Evolutionary conservation across 2,329 filamentous ascomycete species (phyloP).

Genomic region (Aureobasidium sp.): DNA sequence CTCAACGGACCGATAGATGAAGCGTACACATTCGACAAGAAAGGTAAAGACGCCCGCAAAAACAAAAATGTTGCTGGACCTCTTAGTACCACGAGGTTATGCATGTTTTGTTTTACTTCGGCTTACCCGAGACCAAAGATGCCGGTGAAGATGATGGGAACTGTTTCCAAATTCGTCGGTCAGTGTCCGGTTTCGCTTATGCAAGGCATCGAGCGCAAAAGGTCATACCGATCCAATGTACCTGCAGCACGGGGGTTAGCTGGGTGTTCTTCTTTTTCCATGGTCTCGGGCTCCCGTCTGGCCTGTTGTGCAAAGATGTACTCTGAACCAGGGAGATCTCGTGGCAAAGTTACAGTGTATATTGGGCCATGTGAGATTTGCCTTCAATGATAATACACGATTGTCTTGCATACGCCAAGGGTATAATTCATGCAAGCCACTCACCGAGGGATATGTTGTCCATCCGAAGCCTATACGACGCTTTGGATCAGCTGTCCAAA

Average conservation of each 20-base stretch:
- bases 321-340: not conserved
- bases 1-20: not conserved
- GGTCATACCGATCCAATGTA: slow-evolving; percentile 44
- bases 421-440: slow-evolving; percentile 32
- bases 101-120: not conserved
- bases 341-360: not conserved
- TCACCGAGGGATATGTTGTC: slow-evolving; percentile 68
- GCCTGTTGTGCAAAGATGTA: slow-evolving; percentile 4
- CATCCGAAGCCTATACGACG: slow-evolving; percentile 59
- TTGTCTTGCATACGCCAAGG: slow-evolving; percentile 7
- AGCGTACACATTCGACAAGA: slow-evolving; percentile 54
- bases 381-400: not conserved
- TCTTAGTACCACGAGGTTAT: not conserved
- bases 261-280: slow-evolving; percentile 9
- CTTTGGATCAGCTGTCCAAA: slow-evolving; percentile 7
- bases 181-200: slow-evolving; percentile 16
- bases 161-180: slow-evolving; percentile 27
- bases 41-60: slow-evolving; percentile 87
- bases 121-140: slow-evolving; percentile 40
- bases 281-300: slow-evolving; percentile 13
- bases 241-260: slow-evolving; percentile 28
- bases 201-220: slow-evolving; percentile 4
- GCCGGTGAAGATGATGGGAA: slow-evolving; percentile 43
- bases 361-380: slow-evolving; percentile 27
- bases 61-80: slow-evolving; percentile 52